Evolutionary conservation across 2,329 filamentous ascomycete species (phyloP).

Genomic region (Stagonosporopsis rhizophila): DNA sequence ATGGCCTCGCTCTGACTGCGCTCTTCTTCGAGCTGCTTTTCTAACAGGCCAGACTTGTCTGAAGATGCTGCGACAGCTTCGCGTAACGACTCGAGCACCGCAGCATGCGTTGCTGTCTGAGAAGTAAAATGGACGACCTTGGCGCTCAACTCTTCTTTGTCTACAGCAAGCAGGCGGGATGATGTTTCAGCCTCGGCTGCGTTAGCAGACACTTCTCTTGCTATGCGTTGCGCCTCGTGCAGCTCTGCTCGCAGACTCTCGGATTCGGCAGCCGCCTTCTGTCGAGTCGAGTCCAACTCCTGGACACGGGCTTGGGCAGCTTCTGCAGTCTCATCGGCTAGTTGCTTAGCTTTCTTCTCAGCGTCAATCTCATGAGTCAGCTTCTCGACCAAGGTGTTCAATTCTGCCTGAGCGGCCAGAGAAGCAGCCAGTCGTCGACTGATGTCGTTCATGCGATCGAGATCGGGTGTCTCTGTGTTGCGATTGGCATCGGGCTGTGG

Average conservation of each 20-base stretch:
- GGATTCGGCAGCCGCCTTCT: slow-evolving; percentile 82
- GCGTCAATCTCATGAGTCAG: slow-evolving; percentile 75
- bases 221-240: slow-evolving; percentile 77
- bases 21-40: slow-evolving; percentile 85
- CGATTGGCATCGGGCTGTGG: slow-evolving; percentile 62
- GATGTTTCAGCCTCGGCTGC: slow-evolving; percentile 78
- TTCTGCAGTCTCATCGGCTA: slow-evolving; percentile 87
- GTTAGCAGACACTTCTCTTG: slow-evolving; percentile 80
- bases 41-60: slow-evolving; percentile 76
- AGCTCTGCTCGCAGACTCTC: slow-evolving; percentile 86
- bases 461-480: slow-evolving; percentile 66
- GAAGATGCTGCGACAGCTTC: slow-evolving; percentile 80
- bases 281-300: slow-evolving; percentile 83
- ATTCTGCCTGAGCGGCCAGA: slow-evolving; percentile 77
- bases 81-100: slow-evolving; percentile 76
- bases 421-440: slow-evolving; percentile 83
- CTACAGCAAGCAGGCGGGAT: slow-evolving; percentile 78
- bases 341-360: slow-evolving; percentile 79
- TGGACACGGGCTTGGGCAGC: slow-evolving; percentile 82
- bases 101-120: slow-evolving; percentile 72
- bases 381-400: slow-evolving; percentile 78
- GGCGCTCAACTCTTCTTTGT: slow-evolving; percentile 77
- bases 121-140: slow-evolving; percentile 72
- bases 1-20: slow-evolving; percentile 75
- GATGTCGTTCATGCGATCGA: slow-evolving; percentile 76